Conservation (phyloP, 2,329 filamentous ascomycete species). For the Trichoderma hamatum region DNA sequence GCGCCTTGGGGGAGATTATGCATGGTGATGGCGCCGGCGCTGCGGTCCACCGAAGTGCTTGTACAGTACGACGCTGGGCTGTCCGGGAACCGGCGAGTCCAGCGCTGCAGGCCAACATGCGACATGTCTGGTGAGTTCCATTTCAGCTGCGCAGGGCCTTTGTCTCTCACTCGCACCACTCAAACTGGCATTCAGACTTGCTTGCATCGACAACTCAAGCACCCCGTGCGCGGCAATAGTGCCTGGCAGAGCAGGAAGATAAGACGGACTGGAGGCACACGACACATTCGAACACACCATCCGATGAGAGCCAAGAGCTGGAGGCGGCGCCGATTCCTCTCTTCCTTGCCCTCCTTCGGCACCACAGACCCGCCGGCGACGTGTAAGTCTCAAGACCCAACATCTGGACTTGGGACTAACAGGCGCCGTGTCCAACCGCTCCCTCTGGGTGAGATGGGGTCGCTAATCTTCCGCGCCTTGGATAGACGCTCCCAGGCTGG, state of each 20-base stretch:
- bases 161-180: neutral
- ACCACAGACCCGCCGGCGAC: slow-evolving; percentile 17
- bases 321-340: slow-evolving; percentile 1
- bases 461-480: neutral
- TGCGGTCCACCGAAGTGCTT: neutral
- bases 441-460: neutral
- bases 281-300: neutral
- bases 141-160: slow-evolving; percentile 3
- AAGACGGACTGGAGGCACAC: neutral
- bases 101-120: neutral
- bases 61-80: neutral
- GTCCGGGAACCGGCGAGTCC: neutral
- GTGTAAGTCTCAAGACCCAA: slow-evolving; percentile 8
- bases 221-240: neutral
- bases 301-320: neutral
- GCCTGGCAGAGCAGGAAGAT: neutral
- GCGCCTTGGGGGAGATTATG: neutral
- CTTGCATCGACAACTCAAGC: neutral
- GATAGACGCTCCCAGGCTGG: neutral
- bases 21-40: slow-evolving; percentile 3
- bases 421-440: slow-evolving; percentile 6
- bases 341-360: slow-evolving; percentile 4
- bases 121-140: slow-evolving; percentile 3
- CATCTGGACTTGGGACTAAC: slow-evolving; percentile 15
- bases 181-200: too few species aligned